phyloP scores from a whole-genome alignment of 805 yeast species.

The Alloascoidea hylecoeti region DNA sequence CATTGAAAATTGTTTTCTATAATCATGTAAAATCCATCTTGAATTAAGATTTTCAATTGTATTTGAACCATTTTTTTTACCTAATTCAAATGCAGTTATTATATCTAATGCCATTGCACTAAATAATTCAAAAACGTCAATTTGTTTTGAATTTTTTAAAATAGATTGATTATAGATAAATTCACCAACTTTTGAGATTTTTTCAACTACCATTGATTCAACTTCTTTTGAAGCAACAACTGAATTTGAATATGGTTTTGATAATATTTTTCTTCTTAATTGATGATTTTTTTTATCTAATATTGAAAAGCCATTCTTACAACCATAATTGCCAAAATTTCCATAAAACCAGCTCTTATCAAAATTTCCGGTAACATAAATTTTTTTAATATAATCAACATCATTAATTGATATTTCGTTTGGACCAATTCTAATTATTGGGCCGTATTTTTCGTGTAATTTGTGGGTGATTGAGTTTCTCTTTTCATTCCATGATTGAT shows the following conservation, averaged over 20 bases:
- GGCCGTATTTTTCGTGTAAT: conserved; percentile 43
- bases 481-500: conserved; percentile 29
- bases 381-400: conserved; percentile 31
- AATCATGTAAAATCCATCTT: conserved; percentile 27
- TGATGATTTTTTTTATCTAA: conserved; percentile 34
- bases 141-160: conserved; percentile 11
- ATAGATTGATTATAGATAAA: conserved; percentile 11
- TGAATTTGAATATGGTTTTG: conserved; percentile 30
- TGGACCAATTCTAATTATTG: conserved; percentile 48
- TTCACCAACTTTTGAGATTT: conserved; percentile 17
- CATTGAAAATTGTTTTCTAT: conserved; percentile 36
- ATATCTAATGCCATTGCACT: conserved; percentile 64
- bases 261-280: conserved; percentile 23
- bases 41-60: conserved; percentile 26
- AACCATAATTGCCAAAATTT: conserved; percentile 44
- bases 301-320: conserved; percentile 43
- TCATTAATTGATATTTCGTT: conserved; percentile 45
- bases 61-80: conserved; percentile 29
- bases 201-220: conserved; percentile 19
- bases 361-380: conserved; percentile 40
- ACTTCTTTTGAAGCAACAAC: conserved; percentile 19
- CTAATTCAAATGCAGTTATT: conserved; percentile 46
- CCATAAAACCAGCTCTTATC: conserved; percentile 43
- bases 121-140: conserved; percentile 50
- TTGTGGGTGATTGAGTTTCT: conserved; percentile 32